Percentiles rank a stretch among this genome's conserved stretches.
Conservation (phyloP, 805 yeast genomes). For the Sporopachydermia lactativora region DNA sequence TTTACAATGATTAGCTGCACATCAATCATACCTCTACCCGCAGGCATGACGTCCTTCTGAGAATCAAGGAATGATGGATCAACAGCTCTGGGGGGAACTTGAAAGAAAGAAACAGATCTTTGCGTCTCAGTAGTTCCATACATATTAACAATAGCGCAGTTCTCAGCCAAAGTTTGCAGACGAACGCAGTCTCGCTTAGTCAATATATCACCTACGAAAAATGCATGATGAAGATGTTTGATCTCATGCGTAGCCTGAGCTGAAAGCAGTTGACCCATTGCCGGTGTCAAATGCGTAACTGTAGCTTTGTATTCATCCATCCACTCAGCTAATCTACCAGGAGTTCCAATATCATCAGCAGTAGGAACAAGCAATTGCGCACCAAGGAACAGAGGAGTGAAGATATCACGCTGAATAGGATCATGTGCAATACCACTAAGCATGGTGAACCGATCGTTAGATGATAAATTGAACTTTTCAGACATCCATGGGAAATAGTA, state of each 20-base stretch:
- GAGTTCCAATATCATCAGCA: slow-evolving; percentile 95
- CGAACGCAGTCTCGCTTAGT: slow-evolving; percentile 95
- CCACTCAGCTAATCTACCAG: slow-evolving; percentile 96
- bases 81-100: slow-evolving; percentile 56
- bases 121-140: slow-evolving; percentile 99
- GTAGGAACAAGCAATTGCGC: slow-evolving; percentile 91
- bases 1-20: slow-evolving; percentile 92
- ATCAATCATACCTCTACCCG: slow-evolving; percentile 94
- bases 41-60: slow-evolving; percentile 94
- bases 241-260: slow-evolving; percentile 89
- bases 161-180: slow-evolving; percentile 81
- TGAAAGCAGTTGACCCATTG: slow-evolving; percentile 95
- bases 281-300: slow-evolving; percentile 96
- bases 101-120: slow-evolving; percentile 91
- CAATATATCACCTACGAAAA: slow-evolving; percentile 94
- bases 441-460: slow-evolving; percentile 88
- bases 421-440: slow-evolving; percentile 98
- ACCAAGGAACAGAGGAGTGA: slow-evolving; percentile 93
- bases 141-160: slow-evolving; percentile 89
- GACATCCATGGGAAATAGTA: slow-evolving; percentile 99
- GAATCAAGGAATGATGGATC: slow-evolving; percentile 66
- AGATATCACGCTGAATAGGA: slow-evolving; percentile 98
- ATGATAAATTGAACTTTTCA: slow-evolving; percentile 60
- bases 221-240: slow-evolving; percentile 84
- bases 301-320: slow-evolving; percentile 84